Evolutionary conservation across 805 yeast genomes (phyloP).

Genomic region (Dipodascus geniculatus): DNA sequence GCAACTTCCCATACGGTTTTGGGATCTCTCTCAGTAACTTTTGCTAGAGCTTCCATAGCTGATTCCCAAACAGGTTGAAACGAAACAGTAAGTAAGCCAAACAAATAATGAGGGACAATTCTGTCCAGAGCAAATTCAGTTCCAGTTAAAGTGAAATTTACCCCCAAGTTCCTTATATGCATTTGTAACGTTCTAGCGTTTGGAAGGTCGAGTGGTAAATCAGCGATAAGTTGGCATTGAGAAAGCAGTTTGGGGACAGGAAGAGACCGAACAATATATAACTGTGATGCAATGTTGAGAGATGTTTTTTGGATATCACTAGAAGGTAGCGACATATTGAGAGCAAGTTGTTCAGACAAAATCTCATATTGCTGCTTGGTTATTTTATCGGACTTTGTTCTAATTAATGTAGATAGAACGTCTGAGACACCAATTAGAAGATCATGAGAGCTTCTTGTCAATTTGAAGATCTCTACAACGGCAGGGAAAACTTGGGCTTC

Average conservation of each 20-base stretch:
- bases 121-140: slow-evolving; percentile 15
- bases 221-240: slow-evolving; percentile 40
- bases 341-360: background rate
- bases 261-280: slow-evolving; percentile 4
- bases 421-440: background rate
- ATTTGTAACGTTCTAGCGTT: slow-evolving; percentile 65
- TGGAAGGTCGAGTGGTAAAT: slow-evolving; percentile 55
- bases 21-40: slow-evolving; percentile 32
- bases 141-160: slow-evolving; percentile 28
- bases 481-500: background rate
- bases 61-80: slow-evolving; percentile 85
- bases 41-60: slow-evolving; percentile 47
- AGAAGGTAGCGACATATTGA: slow-evolving; percentile 27
- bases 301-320: slow-evolving; percentile 40
- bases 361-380: background rate
- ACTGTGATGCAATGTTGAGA: slow-evolving; percentile 24
- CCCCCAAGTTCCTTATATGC: slow-evolving; percentile 50
- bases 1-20: slow-evolving; percentile 46
- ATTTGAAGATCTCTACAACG: background rate
- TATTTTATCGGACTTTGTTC: background rate
- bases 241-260: slow-evolving; percentile 10
- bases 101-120: slow-evolving; percentile 37
- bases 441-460: background rate
- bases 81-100: slow-evolving; percentile 62
- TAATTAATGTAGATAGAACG: background rate